Evolutionary conservation across 345 rosid species (phyloP), one percentile per base, ranked within the genome.

Genomic region (Raphanus raphanistrum): DNA sequence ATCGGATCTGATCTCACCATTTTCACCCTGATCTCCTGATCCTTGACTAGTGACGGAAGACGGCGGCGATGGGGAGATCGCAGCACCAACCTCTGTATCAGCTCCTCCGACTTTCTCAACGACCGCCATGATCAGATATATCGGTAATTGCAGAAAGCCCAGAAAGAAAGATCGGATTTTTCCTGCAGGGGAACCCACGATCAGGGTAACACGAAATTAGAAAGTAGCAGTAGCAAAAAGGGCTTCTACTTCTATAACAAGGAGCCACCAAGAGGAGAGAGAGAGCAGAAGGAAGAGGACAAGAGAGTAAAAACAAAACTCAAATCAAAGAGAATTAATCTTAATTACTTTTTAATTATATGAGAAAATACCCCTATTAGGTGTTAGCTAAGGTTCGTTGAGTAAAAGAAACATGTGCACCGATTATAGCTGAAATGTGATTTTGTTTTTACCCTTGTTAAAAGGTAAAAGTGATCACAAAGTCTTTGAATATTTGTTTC

Each of bases 41-140:
- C 84, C 85, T 65, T 68, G 87, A 32, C 79, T 82, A 4, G 73
- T 76, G 26, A 66, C 76, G 12, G 83, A 80, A 79, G 79, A 74
- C 70, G 86, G 75, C 66, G 84, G 84, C 65, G 84, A 81, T 63
- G 81, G 69, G 21, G 83, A 67, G 64, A 71, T 72, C 62, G 78
- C 71, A 36, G 78, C 71, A 36, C 75, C 52, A 43, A 38, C 76
- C 45, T 77, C 81, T 7, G 84, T 82, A 25, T 64, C 76, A 26
- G 76, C 84, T 33, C 71, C 84, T 33, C 71, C 89, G 21, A 61
- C 79, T 57, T 82, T 86, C 84, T 90, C 96, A 70, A 81, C 80
- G 50, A 90, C 83, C 48, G 91, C 91, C 96, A 90, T 90, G 74
- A 64, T 75, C 79, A 36, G 61, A 54, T 5, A 29, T 63, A 21